Percentiles rank a stretch among this genome's conserved stretches.
These are phyloP conservation scores for Monosporascus sp. DNA, from an alignment of 2,329 filamentous ascomycete species.

Conservation along the genomic window DNA sequence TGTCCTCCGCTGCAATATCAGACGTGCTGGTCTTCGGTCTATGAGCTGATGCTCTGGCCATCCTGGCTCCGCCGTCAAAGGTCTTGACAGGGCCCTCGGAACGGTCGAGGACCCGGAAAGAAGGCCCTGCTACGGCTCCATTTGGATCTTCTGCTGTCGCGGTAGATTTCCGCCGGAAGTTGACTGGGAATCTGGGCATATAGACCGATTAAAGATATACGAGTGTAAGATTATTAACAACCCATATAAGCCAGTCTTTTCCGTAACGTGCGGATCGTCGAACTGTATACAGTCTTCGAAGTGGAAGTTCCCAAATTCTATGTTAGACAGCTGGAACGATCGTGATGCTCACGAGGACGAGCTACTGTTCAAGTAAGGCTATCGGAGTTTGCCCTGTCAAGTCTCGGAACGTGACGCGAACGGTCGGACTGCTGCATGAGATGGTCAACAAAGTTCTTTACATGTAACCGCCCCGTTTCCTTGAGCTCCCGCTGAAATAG, in stretches of 20 bases:
- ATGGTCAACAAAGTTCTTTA: neutral
- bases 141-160: constrained; percentile 46
- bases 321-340: constrained; percentile 1
- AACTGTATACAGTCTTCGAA: constrained; percentile 3
- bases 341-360: neutral
- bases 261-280: constrained; percentile 5
- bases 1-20: constrained; percentile 41
- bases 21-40: constrained; percentile 33
- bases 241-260: constrained; percentile 18
- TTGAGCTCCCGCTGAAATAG: neutral
- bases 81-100: constrained; percentile 41
- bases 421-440: neutral
- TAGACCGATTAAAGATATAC: constrained; percentile 30
- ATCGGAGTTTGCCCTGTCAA: neutral
- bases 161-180: constrained; percentile 57
- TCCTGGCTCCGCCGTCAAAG: constrained; percentile 44
- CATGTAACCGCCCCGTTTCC: neutral
- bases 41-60: constrained; percentile 33
- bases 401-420: neutral
- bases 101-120: constrained; percentile 55
- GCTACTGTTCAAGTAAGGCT: neutral
- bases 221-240: constrained; percentile 12
- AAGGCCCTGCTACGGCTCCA: constrained; percentile 43
- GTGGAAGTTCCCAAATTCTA: neutral
- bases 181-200: constrained; percentile 59